These are phyloP conservation scores for Lecanicillium sp. DNA, from an alignment of 2,329 filamentous ascomycete genomes.

Conservation along the genomic window DNA sequence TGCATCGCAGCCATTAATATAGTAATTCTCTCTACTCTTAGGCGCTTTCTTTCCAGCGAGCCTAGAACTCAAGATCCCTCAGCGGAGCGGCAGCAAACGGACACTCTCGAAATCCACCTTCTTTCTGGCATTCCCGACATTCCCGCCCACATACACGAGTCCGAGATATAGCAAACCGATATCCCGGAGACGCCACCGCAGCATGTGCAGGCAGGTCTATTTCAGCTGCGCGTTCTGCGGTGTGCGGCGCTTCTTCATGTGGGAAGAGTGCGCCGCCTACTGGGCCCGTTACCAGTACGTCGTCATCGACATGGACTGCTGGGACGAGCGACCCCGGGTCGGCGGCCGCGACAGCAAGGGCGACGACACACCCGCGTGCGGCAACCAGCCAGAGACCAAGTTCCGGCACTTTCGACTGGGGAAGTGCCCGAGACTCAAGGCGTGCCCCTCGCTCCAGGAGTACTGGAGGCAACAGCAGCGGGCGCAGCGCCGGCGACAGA, in stretches of 20 bases:
- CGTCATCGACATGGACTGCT: constrained; percentile 8
- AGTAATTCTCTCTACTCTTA: background rate
- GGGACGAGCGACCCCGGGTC: background rate
- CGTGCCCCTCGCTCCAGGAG: background rate
- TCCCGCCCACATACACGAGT: background rate
- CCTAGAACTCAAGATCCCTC: background rate
- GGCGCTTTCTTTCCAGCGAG: background rate
- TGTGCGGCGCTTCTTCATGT: constrained; percentile 5
- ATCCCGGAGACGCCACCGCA: background rate
- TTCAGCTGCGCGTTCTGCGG: background rate
- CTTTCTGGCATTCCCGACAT: background rate
- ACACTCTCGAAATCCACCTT: too few species aligned
- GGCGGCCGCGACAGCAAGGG: background rate
- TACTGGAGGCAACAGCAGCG: background rate
- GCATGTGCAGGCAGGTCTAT: constrained; percentile 4
- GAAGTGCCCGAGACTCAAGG: background rate
- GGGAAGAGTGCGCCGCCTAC: constrained; percentile 5
- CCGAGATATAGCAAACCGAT: background rate
- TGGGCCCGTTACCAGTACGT: constrained; percentile 9
- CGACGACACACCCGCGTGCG: background rate
- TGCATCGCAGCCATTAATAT: too few species aligned
- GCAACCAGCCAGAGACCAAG: background rate
- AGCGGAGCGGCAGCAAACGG: background rate
- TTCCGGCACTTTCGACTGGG: background rate
- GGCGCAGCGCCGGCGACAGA: background rate